phyloP scores from a whole-genome alignment of 768 basidiomycete genomes.

The Termitomyces eurrhizus region DNA sequence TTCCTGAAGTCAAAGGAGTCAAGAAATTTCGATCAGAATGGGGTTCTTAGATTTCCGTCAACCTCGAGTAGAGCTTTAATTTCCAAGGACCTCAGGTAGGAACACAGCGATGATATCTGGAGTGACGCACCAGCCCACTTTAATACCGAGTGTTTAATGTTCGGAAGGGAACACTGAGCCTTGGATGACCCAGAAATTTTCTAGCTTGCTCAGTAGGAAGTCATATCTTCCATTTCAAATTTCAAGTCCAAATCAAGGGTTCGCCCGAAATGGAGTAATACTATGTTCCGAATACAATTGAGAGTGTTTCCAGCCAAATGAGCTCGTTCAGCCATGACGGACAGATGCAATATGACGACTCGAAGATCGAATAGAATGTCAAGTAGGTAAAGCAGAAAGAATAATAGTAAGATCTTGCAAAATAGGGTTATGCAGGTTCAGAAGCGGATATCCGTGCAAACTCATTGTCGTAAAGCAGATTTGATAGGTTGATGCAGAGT shows the following conservation, averaged over 20 bases:
- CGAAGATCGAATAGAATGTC: not conserved
- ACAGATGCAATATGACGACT: not conserved
- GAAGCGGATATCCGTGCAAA: not conserved
- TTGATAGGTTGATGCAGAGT: not conserved
- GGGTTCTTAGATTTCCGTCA: not conserved
- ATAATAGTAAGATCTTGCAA: not conserved
- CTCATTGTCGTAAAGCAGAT: not conserved
- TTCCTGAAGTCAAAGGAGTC: not conserved
- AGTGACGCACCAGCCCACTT: not conserved
- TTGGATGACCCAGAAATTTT: not conserved
- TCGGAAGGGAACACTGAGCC: not conserved
- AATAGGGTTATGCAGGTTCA: not conserved
- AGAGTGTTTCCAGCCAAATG: not conserved
- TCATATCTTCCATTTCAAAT: not conserved
- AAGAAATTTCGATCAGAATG: not conserved
- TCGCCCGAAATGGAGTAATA: not conserved
- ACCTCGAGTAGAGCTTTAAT: not conserved
- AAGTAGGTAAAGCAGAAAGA: not conserved
- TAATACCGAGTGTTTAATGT: not conserved
- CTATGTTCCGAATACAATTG: not conserved
- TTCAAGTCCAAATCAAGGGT: not conserved
- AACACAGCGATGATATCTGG: not conserved
- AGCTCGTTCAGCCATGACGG: not conserved
- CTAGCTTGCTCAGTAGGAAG: not conserved
- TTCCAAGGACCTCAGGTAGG: not conserved